Percentiles rank a stretch among this genome's conserved stretches.
These are phyloP conservation scores for Candida sanyaensis DNA, from an alignment of 1,139 yeast species.

Conservation along the genomic window DNA sequence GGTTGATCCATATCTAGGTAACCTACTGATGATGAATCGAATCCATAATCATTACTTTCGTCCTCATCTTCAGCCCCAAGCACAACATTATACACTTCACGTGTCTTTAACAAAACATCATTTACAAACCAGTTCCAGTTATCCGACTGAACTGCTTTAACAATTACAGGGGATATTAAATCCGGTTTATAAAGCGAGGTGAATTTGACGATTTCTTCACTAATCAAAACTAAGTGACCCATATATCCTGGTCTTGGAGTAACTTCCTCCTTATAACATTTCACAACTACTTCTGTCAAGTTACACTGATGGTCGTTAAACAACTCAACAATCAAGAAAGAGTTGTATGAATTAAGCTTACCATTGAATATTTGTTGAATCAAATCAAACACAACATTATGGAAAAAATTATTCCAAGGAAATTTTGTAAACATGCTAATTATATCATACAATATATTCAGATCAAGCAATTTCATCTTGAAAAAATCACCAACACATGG, in stretches of 20 bases:
- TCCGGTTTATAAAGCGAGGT: constrained; percentile 52
- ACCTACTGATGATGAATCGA: constrained; percentile 38
- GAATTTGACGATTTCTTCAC: constrained; percentile 53
- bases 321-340: constrained; percentile 47
- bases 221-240: constrained; percentile 48
- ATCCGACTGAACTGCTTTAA: constrained; percentile 35
- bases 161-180: constrained; percentile 44
- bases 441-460: constrained; percentile 36
- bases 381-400: constrained; percentile 51
- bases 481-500: constrained; percentile 49
- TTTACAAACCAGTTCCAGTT: constrained; percentile 51
- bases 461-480: constrained; percentile 44
- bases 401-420: constrained; percentile 54
- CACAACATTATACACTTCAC: constrained; percentile 50
- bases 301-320: constrained; percentile 32
- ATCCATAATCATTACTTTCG: constrained; percentile 23
- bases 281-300: constrained; percentile 36
- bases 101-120: constrained; percentile 42
- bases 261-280: constrained; percentile 24
- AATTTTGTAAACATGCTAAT: constrained; percentile 38
- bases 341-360: constrained; percentile 48
- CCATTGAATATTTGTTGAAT: constrained; percentile 53
- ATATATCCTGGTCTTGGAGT: constrained; percentile 47
- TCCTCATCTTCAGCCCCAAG: constrained; percentile 40
- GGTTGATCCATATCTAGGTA: constrained; percentile 34